Percentiles rank a stretch among this genome's conserved stretches.
phyloP scores from a whole-genome alignment of 768 basidiomycete genomes.

The Pisolithus albus region DNA sequence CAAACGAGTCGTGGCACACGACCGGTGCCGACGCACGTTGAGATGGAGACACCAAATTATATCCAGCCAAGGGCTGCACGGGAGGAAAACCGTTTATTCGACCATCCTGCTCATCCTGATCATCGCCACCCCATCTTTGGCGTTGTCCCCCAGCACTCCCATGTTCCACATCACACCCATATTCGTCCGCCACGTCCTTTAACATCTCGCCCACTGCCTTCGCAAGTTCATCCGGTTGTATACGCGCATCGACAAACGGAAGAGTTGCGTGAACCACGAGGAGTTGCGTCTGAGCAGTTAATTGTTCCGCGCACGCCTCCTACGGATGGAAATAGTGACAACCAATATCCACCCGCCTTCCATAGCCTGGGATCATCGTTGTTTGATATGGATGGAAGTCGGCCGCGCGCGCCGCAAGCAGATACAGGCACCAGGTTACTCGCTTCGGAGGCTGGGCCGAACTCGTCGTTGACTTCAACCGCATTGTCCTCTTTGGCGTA shows the following conservation, averaged over 20 bases:
- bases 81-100: not conserved
- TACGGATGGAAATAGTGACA: not conserved
- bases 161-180: not conserved
- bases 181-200: not conserved
- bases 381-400: not conserved
- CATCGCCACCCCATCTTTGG: no score
- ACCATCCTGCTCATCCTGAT: not conserved
- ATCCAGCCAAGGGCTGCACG: not conserved
- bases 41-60: not conserved
- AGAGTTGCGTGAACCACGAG: not conserved
- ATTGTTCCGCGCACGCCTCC: conserved; percentile 1
- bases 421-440: not conserved
- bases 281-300: not conserved
- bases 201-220: not conserved
- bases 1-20: not conserved
- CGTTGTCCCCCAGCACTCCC: not conserved
- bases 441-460: not conserved
- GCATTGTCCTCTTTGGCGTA: not conserved
- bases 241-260: no score
- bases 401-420: not conserved
- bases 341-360: not conserved
- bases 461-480: not conserved
- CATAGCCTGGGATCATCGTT: not conserved
- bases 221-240: not conserved
- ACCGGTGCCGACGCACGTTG: not conserved